Conservation (phyloP, 2,329 filamentous ascomycete species). For the Lachnellula hyalina region DNA sequence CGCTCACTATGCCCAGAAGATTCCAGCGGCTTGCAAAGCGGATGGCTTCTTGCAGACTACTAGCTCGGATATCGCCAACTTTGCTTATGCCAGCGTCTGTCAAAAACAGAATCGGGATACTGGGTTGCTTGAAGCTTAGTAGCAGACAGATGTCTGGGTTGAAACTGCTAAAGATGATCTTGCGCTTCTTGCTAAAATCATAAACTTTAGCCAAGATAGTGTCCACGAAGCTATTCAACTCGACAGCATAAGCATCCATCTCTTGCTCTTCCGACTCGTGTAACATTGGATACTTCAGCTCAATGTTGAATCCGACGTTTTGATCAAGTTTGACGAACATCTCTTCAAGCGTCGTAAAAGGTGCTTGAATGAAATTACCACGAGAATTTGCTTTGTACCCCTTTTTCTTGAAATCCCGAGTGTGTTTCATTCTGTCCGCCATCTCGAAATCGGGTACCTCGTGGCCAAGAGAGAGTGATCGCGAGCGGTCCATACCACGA, state of each 20-base stretch:
- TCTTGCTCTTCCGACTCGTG: conserved; percentile 92
- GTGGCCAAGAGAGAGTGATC: conserved; percentile 32
- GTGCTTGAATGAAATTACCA: conserved; percentile 90
- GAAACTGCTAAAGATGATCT: conserved; percentile 96
- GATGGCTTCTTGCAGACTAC: conserved; percentile 89
- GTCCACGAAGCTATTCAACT: conserved; percentile 95
- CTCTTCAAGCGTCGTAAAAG: conserved; percentile 91
- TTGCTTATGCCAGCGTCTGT: conserved; percentile 78
- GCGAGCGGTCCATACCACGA: conserved; percentile 28
- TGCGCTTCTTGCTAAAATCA: conserved; percentile 72
- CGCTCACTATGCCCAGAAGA: conserved; percentile 80
- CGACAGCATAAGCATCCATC: conserved; percentile 94
- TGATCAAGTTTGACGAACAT: conserved; percentile 81
- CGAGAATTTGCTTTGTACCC: conserved; percentile 95
- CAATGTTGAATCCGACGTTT: conserved; percentile 91
- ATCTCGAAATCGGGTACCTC: conserved; percentile 25
- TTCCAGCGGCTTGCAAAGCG: conserved; percentile 95
- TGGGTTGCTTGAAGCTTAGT: conserved; percentile 93
- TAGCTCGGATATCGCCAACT: conserved; percentile 85
- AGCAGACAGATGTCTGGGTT: conserved; percentile 95
- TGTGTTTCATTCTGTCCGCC: conserved; percentile 93
- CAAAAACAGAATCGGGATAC: conserved; percentile 90
- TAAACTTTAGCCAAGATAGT: conserved; percentile 89
- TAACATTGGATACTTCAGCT: conserved; percentile 99
- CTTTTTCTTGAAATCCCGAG: conserved; percentile 86